phyloP scores from a whole-genome alignment of 306 rosid species.

The Macrotyloma uniflorum region DNA sequence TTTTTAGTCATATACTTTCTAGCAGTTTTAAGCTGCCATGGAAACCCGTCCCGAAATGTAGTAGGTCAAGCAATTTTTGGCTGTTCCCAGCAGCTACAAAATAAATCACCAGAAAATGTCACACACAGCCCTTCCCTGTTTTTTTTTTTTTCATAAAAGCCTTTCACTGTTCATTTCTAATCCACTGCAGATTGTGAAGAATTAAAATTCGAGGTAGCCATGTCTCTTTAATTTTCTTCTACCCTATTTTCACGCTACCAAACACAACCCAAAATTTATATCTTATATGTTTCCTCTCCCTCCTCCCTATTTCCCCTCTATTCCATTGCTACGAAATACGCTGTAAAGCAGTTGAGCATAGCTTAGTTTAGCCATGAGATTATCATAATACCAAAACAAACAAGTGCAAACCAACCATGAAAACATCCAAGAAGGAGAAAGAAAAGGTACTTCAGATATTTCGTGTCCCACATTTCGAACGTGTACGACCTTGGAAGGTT shows the following conservation, averaged over 20 bases:
- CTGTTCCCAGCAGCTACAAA: background rate
- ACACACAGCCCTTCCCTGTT: background rate
- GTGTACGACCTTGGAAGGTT: conserved; percentile 91
- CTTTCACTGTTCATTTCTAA: background rate
- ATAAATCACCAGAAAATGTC: background rate
- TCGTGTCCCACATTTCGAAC: conserved; percentile 94
- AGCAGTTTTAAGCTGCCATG: background rate
- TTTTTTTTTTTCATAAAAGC: background rate
- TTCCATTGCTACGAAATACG: background rate
- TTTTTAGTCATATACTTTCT: background rate
- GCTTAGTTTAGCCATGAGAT: background rate
- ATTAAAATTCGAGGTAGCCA: background rate
- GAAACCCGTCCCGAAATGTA: background rate
- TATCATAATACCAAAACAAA: conserved; percentile 8
- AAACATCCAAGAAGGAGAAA: background rate
- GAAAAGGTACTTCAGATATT: conserved; percentile 70
- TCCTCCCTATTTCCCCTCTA: background rate
- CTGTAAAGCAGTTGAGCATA: background rate
- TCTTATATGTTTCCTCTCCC: background rate
- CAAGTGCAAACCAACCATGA: background rate
- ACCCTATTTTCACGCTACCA: background rate
- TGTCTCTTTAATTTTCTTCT: background rate
- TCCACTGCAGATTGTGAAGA: background rate
- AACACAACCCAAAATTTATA: background rate
- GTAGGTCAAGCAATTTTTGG: background rate